Evolutionary conservation across 2,329 filamentous ascomycete species (phyloP).

Genomic region (Alternaria infectoria): DNA sequence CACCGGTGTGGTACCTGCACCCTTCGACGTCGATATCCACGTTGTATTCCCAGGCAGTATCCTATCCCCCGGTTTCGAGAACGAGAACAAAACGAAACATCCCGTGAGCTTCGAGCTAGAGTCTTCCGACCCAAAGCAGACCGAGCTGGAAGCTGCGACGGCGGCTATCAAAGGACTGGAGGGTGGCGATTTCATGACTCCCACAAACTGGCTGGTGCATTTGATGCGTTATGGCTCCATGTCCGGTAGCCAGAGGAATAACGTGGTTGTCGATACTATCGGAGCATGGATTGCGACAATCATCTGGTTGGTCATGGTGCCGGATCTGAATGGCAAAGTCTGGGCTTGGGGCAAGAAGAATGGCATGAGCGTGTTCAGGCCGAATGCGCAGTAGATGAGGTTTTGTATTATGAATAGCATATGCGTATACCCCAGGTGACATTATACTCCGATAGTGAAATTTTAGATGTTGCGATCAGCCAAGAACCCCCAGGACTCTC

Average conservation of each 20-base stretch:
- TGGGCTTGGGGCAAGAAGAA: slow-evolving; percentile 64
- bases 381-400: slow-evolving; percentile 31
- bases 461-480: neutral
- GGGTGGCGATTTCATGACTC: slow-evolving; percentile 78
- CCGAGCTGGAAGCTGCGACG: slow-evolving; percentile 76
- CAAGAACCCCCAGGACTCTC: neutral
- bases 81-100: slow-evolving; percentile 81
- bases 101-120: slow-evolving; percentile 80
- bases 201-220: slow-evolving; percentile 74
- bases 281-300: slow-evolving; percentile 61
- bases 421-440: neutral
- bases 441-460: neutral
- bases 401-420: neutral
- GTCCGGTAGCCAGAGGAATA: slow-evolving; percentile 61
- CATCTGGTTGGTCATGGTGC: slow-evolving; percentile 63
- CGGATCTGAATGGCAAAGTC: slow-evolving; percentile 64
- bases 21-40: slow-evolving; percentile 78
- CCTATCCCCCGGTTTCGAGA: slow-evolving; percentile 72
- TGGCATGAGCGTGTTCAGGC: slow-evolving; percentile 48
- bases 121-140: slow-evolving; percentile 79
- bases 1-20: slow-evolving; percentile 49
- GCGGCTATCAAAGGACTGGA: slow-evolving; percentile 76
- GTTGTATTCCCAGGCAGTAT: slow-evolving; percentile 87
- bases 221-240: slow-evolving; percentile 70
- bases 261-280: slow-evolving; percentile 60